These are phyloP conservation scores for Spathaspora hagerdaliae DNA, from an alignment of 805 yeast genomes.

Conservation along the genomic window DNA sequence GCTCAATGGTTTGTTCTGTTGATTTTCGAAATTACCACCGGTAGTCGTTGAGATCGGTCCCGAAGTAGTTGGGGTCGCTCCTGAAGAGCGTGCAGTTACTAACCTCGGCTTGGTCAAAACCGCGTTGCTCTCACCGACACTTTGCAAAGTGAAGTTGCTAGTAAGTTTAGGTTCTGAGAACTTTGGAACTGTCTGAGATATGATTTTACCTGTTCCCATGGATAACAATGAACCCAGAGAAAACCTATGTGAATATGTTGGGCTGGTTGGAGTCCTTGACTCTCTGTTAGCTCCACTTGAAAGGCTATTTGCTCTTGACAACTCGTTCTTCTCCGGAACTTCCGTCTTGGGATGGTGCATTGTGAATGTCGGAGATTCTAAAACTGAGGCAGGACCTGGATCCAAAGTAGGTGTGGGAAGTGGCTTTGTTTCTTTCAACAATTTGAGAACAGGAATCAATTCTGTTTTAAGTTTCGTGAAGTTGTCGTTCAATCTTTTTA, in stretches of 20 bases:
- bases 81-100: neutral
- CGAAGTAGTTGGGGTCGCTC: neutral
- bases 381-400: slow-evolving; percentile 27
- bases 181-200: slow-evolving; percentile 23
- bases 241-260: slow-evolving; percentile 28
- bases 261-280: neutral
- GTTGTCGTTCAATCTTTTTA: slow-evolving; percentile 47
- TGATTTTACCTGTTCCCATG: slow-evolving; percentile 40
- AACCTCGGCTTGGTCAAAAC: neutral
- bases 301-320: neutral
- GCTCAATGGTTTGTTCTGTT: too few relatives aligned
- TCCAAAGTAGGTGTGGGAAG: slow-evolving; percentile 60
- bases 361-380: slow-evolving; percentile 3
- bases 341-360: neutral
- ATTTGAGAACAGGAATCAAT: slow-evolving; percentile 57
- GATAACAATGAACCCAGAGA: slow-evolving; percentile 36
- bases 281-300: neutral
- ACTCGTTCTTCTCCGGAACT: neutral
- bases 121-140: neutral
- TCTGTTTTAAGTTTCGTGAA: slow-evolving; percentile 59
- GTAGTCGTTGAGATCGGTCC: neutral
- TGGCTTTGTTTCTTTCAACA: slow-evolving; percentile 62
- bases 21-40: neutral
- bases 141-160: slow-evolving; percentile 7
- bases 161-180: neutral